These are phyloP conservation scores for Telfairia occidentalis DNA, from an alignment of 331 rosid species.

Conservation along the genomic window DNA sequence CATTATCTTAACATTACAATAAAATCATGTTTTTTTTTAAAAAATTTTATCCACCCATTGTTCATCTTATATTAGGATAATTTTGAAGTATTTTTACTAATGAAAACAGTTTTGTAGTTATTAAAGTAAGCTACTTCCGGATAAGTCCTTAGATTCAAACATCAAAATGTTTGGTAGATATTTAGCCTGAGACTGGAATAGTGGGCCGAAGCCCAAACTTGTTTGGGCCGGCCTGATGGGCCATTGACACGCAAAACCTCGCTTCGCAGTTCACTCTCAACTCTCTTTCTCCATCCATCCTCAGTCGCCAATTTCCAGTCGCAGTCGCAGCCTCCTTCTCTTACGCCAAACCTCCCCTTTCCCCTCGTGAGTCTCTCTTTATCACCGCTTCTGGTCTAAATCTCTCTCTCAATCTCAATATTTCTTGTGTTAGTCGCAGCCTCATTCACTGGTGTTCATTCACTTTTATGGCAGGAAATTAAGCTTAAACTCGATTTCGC, in stretches of 20 bases:
- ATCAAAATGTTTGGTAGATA: too few relatives aligned
- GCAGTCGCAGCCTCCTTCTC: not conserved
- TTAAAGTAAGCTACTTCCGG: too few relatives aligned
- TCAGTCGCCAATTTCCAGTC: not conserved
- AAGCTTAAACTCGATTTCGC: not conserved
- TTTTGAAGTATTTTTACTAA: too few relatives aligned
- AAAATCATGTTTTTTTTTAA: too few relatives aligned
- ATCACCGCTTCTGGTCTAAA: not conserved
- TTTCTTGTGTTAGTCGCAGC: not conserved
- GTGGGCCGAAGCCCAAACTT: too few relatives aligned
- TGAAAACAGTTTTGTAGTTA: too few relatives aligned
- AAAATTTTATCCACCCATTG: too few relatives aligned
- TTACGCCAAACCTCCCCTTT: not conserved
- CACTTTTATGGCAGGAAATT: not conserved
- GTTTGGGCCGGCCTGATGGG: not conserved
- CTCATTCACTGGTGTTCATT: not conserved
- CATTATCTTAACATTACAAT: too few relatives aligned
- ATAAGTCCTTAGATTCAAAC: too few relatives aligned
- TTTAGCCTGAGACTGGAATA: too few relatives aligned
- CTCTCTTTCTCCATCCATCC: not conserved
- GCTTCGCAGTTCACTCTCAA: not conserved
- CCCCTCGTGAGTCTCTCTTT: not conserved
- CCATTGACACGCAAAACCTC: not conserved
- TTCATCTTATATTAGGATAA: too few relatives aligned
- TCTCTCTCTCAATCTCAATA: not conserved